Percentiles rank a stretch among this genome's conserved stretches.
phyloP scores from a whole-genome alignment of 2,329 filamentous ascomycete genomes.

The Monilinia laxa region DNA sequence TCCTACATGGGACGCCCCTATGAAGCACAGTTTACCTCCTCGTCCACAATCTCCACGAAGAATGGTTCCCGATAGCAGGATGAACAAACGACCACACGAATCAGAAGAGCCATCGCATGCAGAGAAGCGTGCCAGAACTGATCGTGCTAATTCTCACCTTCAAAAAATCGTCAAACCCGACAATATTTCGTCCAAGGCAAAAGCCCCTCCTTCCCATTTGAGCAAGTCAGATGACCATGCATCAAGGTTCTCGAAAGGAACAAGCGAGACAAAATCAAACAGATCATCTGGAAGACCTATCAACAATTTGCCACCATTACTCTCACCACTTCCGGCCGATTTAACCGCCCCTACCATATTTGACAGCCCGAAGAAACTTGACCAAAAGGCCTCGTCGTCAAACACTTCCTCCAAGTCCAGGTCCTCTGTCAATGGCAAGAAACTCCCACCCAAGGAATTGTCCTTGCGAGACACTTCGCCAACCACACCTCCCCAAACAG shows the following conservation, averaged over 20 bases:
- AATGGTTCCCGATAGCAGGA: constrained; percentile 27
- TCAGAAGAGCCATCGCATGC: constrained; percentile 30
- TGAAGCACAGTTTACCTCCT: constrained; percentile 36
- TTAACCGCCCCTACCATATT: constrained; percentile 16
- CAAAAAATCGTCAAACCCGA: constrained; percentile 30
- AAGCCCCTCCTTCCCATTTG: constrained; percentile 28
- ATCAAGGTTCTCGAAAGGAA: constrained; percentile 26
- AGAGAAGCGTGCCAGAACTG: constrained; percentile 38
- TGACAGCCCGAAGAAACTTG: constrained; percentile 19
- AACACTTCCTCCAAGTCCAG: constrained; percentile 32
- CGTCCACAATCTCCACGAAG: constrained; percentile 34
- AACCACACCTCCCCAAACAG: constrained; percentile 24
- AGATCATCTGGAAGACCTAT: constrained; percentile 17
- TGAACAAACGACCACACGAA: constrained; percentile 37
- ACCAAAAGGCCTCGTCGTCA: constrained; percentile 22
- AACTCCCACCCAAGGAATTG: constrained; percentile 13
- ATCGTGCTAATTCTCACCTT: constrained; percentile 25
- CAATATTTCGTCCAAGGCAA: constrained; percentile 25
- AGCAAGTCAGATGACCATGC: constrained; percentile 28
- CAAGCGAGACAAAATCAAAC: constrained; percentile 8
- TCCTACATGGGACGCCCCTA: constrained; percentile 23
- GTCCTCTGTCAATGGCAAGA: constrained; percentile 9
- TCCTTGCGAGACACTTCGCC: constrained; percentile 19
- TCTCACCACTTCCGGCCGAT: constrained; percentile 23
- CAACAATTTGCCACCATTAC: constrained; percentile 23